A percentile compares a stretch with the other conserved stretches of the same genome.
Evolutionary conservation across 2,329 filamentous ascomycete genomes (phyloP).

Genomic region (Claviceps maximensis): DNA sequence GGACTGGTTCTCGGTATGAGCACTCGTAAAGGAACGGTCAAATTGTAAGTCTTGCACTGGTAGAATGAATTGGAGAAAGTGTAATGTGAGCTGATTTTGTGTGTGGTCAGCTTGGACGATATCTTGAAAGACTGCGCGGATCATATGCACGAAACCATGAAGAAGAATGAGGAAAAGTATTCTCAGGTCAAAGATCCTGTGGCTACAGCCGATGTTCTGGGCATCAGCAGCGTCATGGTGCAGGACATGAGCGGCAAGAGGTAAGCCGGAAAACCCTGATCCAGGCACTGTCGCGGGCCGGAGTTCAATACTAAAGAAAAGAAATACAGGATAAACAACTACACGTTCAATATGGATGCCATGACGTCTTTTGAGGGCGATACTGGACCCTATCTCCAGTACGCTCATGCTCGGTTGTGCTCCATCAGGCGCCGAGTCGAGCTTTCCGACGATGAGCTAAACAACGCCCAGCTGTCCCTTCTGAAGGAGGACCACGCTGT

Average conservation of each 20-base stretch:
- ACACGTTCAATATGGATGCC: constrained; percentile 63
- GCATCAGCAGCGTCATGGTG: constrained; percentile 92
- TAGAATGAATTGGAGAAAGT: constrained; percentile 1
- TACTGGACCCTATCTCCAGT: constrained; percentile 75
- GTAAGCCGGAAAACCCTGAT: constrained; percentile 30
- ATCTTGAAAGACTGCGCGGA: constrained; percentile 55
- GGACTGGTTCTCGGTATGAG: constrained; percentile 59
- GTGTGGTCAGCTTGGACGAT: constrained; percentile 7
- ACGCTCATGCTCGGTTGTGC: constrained; percentile 61
- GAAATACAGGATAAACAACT: constrained; percentile 43
- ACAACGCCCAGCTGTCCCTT: constrained; percentile 50
- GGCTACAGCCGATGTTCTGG: constrained; percentile 71
- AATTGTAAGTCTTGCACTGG: constrained; percentile 32
- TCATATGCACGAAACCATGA: constrained; percentile 97
- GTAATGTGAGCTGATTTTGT: not conserved
- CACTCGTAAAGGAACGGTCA: constrained; percentile 60
- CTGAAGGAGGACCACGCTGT: constrained; percentile 60
- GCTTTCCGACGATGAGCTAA: constrained; percentile 43
- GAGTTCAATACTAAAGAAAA: not conserved
- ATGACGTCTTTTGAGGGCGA: constrained; percentile 80
- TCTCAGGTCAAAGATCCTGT: constrained; percentile 74
- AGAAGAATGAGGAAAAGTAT: constrained; percentile 81
- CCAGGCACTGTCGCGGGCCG: not conserved
- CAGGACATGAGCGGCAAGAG: constrained; percentile 96
- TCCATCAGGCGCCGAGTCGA: constrained; percentile 46